Evolutionary conservation across 345 rosid genomes (phyloP), one percentile per base, ranked within the genome.

Genomic region (Eucalyptus sp.): DNA sequence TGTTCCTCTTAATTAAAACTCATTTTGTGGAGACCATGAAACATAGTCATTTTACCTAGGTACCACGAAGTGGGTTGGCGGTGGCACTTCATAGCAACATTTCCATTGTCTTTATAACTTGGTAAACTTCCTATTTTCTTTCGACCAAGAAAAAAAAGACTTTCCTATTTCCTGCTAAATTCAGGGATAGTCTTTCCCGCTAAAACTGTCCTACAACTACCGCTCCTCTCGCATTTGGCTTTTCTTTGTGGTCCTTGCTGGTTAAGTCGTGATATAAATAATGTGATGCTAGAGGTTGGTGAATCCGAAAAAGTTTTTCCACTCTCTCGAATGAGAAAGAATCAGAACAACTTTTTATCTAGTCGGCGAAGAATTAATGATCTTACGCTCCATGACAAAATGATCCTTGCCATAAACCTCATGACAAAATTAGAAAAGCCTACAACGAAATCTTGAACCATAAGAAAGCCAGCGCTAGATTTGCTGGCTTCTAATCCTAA

Each of bases 401-500:
- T 37, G 44, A 62, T 62, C 68, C 68, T 62, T 62, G 33, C 68
- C 68, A 62, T 27, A 27, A 62, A 62, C 81, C 68, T 62, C 68
- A 37, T 18, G 81, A 71, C 81, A 37, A 10, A 18, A 37, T 37
- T 27, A 64, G 76, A 64, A 71, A 71, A 20, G 18, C 37, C 46
- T 18, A 71, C 14, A 12, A 71, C 27, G 58, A 50, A 85, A 85
- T 15, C 56, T 49, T 27, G 25, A 85, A 33, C 20, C 64, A 58
- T 25, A 54, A 60, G 22, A 52, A 54, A 44, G 31, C 25, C 83
- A 37, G 71, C 41, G 81, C 90, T 89, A 89, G 50, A n/a, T 13
- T n/a, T 83, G 88, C 60, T 68, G 93, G 60, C 92, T 83, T 92
- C 96, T 92, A 18, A 89, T 89, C 11, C 96, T 92, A 62, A 91